phyloP scores from a whole-genome alignment of 345 rosid species.

The Cardamine occulta region DNA sequence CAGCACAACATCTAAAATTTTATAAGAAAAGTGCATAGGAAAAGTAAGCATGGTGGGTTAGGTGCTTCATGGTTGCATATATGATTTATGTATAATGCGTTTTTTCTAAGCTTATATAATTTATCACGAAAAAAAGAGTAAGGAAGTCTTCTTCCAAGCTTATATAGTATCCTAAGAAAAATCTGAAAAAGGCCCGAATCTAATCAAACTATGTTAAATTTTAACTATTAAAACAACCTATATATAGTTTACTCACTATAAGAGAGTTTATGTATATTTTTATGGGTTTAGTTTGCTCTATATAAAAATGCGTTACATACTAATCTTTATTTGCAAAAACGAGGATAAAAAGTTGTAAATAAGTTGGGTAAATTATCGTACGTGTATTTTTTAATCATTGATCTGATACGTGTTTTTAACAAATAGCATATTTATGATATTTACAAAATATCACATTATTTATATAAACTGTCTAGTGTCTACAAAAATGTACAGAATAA shows the following conservation, averaged over 20 bases:
- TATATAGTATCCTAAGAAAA: conserved; percentile 4
- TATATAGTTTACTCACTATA: neutral
- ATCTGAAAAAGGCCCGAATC: neutral
- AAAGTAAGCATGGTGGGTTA: conserved; percentile 32
- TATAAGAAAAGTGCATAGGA: neutral
- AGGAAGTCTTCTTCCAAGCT: conserved; percentile 14
- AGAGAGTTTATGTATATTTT: neutral
- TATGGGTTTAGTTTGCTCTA: neutral
- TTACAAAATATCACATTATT: neutral
- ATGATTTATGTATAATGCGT: neutral
- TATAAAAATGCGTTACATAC: neutral
- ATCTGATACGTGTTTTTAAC: neutral
- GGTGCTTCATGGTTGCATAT: conserved; percentile 23
- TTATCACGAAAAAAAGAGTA: neutral
- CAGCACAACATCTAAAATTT: neutral
- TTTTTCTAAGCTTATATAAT: conserved; percentile 19
- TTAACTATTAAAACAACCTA: neutral
- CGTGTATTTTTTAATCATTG: too few species aligned
- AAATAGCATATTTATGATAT: neutral
- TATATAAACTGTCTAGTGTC: too few species aligned
- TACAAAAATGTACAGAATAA: neutral
- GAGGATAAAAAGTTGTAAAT: too few species aligned
- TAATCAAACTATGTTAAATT: neutral
- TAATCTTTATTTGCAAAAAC: neutral
- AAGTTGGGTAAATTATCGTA: too few species aligned